These are phyloP conservation scores for Moricandia moricandioides DNA, from an alignment of 345 rosid species.

Conservation along the genomic window DNA sequence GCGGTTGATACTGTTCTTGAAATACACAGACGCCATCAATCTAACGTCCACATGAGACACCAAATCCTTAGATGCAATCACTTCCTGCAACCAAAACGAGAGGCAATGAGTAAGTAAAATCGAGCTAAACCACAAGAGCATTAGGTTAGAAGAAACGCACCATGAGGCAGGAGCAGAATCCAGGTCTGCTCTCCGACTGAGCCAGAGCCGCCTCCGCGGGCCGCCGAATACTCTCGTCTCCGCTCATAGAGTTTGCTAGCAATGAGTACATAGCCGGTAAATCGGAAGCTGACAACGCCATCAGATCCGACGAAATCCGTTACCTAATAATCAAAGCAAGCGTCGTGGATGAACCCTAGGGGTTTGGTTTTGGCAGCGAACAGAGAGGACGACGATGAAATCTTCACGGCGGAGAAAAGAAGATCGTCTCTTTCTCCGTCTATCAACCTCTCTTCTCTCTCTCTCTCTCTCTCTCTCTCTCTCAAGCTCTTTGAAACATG, in stretches of 20 bases:
- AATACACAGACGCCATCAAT: slow-evolving; percentile 89
- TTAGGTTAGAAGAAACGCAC: slow-evolving; percentile 34
- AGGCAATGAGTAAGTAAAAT: slow-evolving; percentile 23
- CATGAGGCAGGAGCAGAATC: slow-evolving; percentile 95
- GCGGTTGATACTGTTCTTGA: slow-evolving; percentile 84
- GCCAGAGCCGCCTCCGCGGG: slow-evolving; percentile 91
- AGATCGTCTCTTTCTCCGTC: slow-evolving; percentile 15
- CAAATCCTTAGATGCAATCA: slow-evolving; percentile 82
- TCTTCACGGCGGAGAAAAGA: slow-evolving; percentile 28
- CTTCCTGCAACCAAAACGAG: slow-evolving; percentile 62
- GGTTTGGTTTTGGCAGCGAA: background rate
- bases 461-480: background rate
- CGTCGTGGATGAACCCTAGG: slow-evolving; percentile 25
- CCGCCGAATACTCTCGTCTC: slow-evolving; percentile 68
- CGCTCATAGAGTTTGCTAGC: slow-evolving; percentile 87
- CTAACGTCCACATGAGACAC: slow-evolving; percentile 83
- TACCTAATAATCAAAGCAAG: slow-evolving; percentile 18
- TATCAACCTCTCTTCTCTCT: slow-evolving; percentile 10
- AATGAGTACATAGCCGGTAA: slow-evolving; percentile 71
- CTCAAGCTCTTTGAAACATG: background rate
- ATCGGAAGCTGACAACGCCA: slow-evolving; percentile 95
- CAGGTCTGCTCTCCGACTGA: slow-evolving; percentile 84
- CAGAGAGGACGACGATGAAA: slow-evolving; percentile 1
- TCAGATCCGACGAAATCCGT: slow-evolving; percentile 40
- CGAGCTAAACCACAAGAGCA: slow-evolving; percentile 24